phyloP scores from a whole-genome alignment of 192 early-diverging fungal genomes.

The Spizellomyces punctatus region DNA sequence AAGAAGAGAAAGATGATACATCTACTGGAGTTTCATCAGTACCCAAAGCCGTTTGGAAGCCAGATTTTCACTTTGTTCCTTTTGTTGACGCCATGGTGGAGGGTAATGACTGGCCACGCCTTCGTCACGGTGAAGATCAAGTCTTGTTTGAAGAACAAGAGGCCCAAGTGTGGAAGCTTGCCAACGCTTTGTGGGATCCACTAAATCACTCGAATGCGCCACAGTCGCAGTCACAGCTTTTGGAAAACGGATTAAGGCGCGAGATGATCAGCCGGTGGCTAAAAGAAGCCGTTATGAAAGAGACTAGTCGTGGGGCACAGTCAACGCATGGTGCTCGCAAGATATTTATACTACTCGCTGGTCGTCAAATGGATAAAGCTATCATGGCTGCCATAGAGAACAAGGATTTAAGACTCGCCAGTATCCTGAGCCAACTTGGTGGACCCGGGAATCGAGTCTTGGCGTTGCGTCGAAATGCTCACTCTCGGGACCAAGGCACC shows the following conservation, averaged over 20 bases:
- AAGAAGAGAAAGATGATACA: background rate
- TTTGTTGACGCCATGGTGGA: constrained; percentile 13
- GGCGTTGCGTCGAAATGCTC: background rate
- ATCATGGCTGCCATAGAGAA: constrained; percentile 62
- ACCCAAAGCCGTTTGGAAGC: constrained; percentile 15
- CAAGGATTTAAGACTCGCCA: constrained; percentile 73
- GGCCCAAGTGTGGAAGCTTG: constrained; percentile 54
- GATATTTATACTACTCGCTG: constrained; percentile 60
- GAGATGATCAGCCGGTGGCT: constrained; percentile 69
- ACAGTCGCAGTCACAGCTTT: constrained; percentile 7
- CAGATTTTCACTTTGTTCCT: constrained; percentile 16
- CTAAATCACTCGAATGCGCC: constrained; percentile 6
- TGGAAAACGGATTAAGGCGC: constrained; percentile 49
- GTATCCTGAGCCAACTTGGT: constrained; percentile 73
- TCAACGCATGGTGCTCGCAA: constrained; percentile 13
- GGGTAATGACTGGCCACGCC: background rate
- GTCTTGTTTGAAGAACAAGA: constrained; percentile 40
- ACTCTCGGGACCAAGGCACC: constrained; percentile 3
- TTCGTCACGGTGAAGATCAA: background rate
- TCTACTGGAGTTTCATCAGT: background rate
- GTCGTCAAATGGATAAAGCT: constrained; percentile 67
- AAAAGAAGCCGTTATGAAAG: constrained; percentile 50
- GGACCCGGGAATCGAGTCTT: constrained; percentile 52
- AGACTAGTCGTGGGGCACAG: constrained; percentile 46
- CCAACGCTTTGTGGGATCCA: constrained; percentile 58